Conservation (phyloP, 768 basidiomycete species). For the Amanita pallidorosea region DNA sequence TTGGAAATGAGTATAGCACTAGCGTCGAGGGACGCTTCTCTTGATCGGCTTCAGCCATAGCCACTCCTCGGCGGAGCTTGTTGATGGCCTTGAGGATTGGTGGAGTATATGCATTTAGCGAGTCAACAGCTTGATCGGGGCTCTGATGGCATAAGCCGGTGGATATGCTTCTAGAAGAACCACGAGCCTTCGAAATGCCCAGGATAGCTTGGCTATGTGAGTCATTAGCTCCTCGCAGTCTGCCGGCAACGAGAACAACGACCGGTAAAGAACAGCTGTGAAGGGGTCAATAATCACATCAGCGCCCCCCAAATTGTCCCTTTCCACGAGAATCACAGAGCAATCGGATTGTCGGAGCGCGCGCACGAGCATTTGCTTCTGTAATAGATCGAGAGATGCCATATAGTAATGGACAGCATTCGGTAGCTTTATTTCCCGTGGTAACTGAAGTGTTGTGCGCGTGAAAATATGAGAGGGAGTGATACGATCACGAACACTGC, state of each 20-base stretch:
- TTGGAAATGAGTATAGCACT: constrained; percentile 54
- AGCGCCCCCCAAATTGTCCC: constrained; percentile 36
- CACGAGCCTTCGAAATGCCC: constrained; percentile 44
- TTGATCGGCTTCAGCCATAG: constrained; percentile 49
- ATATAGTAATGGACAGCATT: constrained; percentile 47
- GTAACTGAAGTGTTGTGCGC: constrained; percentile 32
- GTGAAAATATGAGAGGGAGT: constrained; percentile 33
- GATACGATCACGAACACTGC: constrained; percentile 9
- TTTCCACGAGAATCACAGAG: constrained; percentile 51
- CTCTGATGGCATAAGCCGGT: constrained; percentile 21
- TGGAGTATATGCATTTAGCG: constrained; percentile 45
- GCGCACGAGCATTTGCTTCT: constrained; percentile 52
- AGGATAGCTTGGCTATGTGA: constrained; percentile 44
- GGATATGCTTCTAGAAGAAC: constrained; percentile 64
- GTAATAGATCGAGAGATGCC: constrained; percentile 57
- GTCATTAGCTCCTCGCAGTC: constrained; percentile 32
- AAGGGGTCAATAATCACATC: constrained; percentile 63
- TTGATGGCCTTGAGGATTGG: constrained; percentile 62
- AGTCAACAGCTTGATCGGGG: constrained; percentile 1
- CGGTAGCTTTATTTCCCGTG: constrained; percentile 20
- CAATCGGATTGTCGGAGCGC: constrained; percentile 33
- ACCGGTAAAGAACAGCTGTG: constrained; percentile 42
- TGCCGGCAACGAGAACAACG: constrained; percentile 37
- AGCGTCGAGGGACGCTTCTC: constrained; percentile 31
- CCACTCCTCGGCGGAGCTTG: constrained; percentile 53